phyloP scores from a whole-genome alignment of 1,284 basidiomycete species.

The Cryptococcus sp. region DNA sequence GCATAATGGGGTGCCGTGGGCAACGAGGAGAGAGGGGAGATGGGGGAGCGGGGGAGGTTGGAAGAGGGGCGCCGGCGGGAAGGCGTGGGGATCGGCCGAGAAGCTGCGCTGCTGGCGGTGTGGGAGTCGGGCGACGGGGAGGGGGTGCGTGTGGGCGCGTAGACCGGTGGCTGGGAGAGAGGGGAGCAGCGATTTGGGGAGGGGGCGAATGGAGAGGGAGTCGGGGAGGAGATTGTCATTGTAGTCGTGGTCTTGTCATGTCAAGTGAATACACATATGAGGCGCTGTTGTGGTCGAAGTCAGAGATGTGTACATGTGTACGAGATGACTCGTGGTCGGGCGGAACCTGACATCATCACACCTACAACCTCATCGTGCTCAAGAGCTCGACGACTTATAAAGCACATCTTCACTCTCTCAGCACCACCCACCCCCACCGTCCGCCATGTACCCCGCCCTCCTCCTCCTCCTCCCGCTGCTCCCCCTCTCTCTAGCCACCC shows the following conservation, averaged over 20 bases:
- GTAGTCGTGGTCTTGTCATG: too few relatives aligned
- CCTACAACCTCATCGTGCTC: conserved; percentile 17
- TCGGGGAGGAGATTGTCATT: too few relatives aligned
- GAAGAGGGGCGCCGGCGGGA: background rate
- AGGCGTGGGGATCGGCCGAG: background rate
- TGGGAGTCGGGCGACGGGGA: conserved; percentile 6
- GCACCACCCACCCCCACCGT: background rate
- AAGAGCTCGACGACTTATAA: conserved; percentile 1
- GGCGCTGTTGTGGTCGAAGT: too few relatives aligned
- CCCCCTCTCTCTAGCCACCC: conserved; percentile 27
- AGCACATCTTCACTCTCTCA: conserved; percentile 8
- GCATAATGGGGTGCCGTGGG: background rate
- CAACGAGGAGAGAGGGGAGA: background rate
- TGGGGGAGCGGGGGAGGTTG: background rate
- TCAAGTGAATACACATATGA: too few relatives aligned
- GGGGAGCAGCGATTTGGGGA: conserved; percentile 25
- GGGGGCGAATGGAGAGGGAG: background rate
- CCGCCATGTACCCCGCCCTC: background rate
- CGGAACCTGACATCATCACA: too few relatives aligned
- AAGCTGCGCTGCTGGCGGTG: background rate
- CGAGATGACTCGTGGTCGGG: too few relatives aligned
- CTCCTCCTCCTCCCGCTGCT: background rate
- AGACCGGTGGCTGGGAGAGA: conserved; percentile 23
- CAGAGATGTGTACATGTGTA: too few relatives aligned
- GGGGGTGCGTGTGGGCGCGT: conserved; percentile 12